These are phyloP conservation scores for Aureobasidium vineae DNA, from an alignment of 2,329 filamentous ascomycete genomes.

Conservation along the genomic window DNA sequence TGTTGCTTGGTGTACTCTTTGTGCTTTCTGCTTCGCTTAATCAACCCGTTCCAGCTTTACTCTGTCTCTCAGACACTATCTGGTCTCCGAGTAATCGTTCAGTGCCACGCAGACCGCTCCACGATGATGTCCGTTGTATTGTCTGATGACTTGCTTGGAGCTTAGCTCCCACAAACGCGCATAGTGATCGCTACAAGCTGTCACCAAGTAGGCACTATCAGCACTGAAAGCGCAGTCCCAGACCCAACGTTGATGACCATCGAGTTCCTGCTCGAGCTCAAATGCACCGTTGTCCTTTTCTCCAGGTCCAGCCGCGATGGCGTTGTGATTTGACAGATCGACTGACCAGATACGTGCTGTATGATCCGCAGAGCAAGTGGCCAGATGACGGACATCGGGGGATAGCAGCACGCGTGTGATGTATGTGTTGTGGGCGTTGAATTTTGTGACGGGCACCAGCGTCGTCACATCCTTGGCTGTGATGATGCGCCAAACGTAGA, in stretches of 20 bases:
- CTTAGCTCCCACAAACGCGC: conserved; percentile 85
- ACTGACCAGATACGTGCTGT: conserved; percentile 97
- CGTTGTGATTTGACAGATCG: conserved; percentile 51
- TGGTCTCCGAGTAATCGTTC: conserved; percentile 61
- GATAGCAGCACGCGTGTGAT: conserved; percentile 90
- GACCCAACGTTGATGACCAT: conserved; percentile 91
- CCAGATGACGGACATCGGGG: conserved; percentile 89
- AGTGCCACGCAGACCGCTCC: conserved; percentile 89
- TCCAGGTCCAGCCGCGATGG: conserved; percentile 19
- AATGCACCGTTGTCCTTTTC: conserved; percentile 52
- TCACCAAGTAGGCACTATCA: conserved; percentile 89
- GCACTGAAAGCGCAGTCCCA: conserved; percentile 97
- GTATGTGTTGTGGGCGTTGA: conserved; percentile 87
- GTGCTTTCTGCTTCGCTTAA: neutral
- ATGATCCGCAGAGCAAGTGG: conserved; percentile 91
- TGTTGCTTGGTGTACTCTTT: neutral
- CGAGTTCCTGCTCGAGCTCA: conserved; percentile 80
- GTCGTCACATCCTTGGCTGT: conserved; percentile 79
- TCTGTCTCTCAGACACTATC: conserved; percentile 24
- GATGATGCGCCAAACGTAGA: conserved; percentile 94
- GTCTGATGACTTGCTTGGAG: conserved; percentile 84
- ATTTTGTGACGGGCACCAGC: conserved; percentile 82
- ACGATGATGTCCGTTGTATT: conserved; percentile 92
- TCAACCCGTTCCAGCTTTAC: neutral
- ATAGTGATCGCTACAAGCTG: conserved; percentile 90